Conservation (phyloP, 306 rosid genomes). For the Malus sieversii region DNA sequence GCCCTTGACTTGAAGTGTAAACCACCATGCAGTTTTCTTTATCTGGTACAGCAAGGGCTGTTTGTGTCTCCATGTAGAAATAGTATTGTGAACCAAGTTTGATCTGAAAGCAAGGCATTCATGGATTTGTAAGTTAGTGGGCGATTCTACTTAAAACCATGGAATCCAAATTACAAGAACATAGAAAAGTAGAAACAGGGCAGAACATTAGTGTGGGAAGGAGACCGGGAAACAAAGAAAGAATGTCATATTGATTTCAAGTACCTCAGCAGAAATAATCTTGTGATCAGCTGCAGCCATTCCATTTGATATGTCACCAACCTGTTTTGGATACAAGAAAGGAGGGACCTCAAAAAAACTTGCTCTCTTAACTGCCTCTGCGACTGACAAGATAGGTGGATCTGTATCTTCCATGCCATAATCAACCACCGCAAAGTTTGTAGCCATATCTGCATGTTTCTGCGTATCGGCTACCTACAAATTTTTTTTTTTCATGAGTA, state of each 20-base stretch:
- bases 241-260: constrained; percentile 3
- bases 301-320: constrained; percentile 82
- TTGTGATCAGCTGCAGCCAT: constrained; percentile 81
- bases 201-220: background rate
- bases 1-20: constrained; percentile 67
- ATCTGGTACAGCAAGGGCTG: constrained; percentile 93
- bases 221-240: constrained; percentile 1
- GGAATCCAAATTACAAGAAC: background rate
- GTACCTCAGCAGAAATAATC: constrained; percentile 71
- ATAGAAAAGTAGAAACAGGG: background rate
- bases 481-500: constrained; percentile 3
- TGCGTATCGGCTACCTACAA: constrained; percentile 83
- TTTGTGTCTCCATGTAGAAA: constrained; percentile 91
- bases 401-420: constrained; percentile 55
- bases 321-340: constrained; percentile 43
- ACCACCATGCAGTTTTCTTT: constrained; percentile 88
- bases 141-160: no score
- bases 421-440: constrained; percentile 53
- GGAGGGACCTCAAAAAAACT: constrained; percentile 75
- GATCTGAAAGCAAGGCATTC: constrained; percentile 38
- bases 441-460: constrained; percentile 73
- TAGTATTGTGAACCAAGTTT: constrained; percentile 90
- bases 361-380: constrained; percentile 68
- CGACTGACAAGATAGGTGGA: constrained; percentile 67
- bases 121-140: background rate